A percentile compares a stretch with the other conserved stretches of the same genome.
phyloP scores from a whole-genome alignment of 2,329 filamentous ascomycete genomes.

The Colletotrichum musicola region DNA sequence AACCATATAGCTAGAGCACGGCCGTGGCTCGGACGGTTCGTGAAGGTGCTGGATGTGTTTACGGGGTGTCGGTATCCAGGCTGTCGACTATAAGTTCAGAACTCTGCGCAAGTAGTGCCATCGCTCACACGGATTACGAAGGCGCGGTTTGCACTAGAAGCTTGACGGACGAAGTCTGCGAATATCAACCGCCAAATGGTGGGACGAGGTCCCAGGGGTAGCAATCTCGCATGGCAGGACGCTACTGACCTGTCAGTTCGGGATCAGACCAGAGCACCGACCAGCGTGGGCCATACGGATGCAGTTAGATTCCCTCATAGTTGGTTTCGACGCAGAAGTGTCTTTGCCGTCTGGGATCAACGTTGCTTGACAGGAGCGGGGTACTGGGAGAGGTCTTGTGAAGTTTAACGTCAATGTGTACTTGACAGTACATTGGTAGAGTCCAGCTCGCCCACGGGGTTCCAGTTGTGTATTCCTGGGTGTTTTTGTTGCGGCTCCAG shows the following conservation, averaged over 20 bases:
- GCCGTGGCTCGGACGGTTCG: slow-evolving; percentile 16
- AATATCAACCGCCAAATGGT: neutral
- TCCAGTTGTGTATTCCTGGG: no score
- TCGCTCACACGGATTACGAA: neutral
- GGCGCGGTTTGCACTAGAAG: neutral
- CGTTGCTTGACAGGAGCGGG: slow-evolving; percentile 4
- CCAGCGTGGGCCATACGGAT: neutral
- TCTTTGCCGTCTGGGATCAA: slow-evolving; percentile 6
- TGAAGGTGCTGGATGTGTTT: neutral
- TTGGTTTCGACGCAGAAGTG: neutral
- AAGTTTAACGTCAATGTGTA: neutral
- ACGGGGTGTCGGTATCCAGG: neutral
- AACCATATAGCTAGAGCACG: slow-evolving; percentile 8
- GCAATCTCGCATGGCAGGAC: slow-evolving; percentile 15
- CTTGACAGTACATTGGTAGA: neutral
- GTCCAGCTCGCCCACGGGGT: no score
- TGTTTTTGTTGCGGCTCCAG: neutral
- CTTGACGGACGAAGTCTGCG: slow-evolving; percentile 1
- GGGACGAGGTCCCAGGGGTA: slow-evolving; percentile 6
- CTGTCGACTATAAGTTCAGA: neutral
- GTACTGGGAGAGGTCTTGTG: neutral
- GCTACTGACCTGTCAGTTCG: slow-evolving; percentile 18
- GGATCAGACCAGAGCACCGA: slow-evolving; percentile 8
- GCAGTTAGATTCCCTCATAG: no score
- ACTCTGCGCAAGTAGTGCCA: neutral